Evolutionary conservation across 2,329 filamentous ascomycete genomes (phyloP).

Genomic region (Didymella segeticola): DNA sequence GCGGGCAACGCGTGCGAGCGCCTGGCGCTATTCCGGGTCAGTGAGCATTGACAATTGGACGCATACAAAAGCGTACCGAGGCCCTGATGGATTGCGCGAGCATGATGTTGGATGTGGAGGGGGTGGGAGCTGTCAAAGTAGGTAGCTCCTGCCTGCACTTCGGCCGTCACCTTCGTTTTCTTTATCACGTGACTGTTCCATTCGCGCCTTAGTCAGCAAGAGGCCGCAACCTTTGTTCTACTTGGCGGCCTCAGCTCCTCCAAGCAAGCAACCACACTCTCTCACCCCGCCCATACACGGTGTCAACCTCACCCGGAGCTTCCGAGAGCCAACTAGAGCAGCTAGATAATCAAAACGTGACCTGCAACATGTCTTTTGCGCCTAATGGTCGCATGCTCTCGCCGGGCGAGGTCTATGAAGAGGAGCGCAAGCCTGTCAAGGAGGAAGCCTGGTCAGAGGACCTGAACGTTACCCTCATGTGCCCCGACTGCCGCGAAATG

Average conservation of each 20-base stretch:
- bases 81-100: constrained; percentile 68
- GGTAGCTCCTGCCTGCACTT: constrained; percentile 24
- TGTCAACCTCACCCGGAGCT: constrained; percentile 21
- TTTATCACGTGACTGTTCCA: constrained; percentile 17
- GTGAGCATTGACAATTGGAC: constrained; percentile 18
- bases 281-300: constrained; percentile 30
- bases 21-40: constrained; percentile 61
- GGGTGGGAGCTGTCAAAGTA: constrained; percentile 39
- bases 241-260: constrained; percentile 7
- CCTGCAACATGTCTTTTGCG: constrained; percentile 39
- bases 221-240: constrained; percentile 4
- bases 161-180: constrained; percentile 17
- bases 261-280: constrained; percentile 19
- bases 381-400: constrained; percentile 49
- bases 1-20: constrained; percentile 66
- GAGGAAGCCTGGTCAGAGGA: constrained; percentile 74
- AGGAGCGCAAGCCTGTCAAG: constrained; percentile 41
- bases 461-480: constrained; percentile 83
- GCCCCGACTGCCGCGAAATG: constrained; percentile 85
- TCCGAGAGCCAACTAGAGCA: constrained; percentile 18
- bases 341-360: constrained; percentile 20
- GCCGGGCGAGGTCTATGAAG: constrained; percentile 54
- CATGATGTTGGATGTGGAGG: constrained; percentile 54
- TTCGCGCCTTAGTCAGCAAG: constrained; percentile 12
- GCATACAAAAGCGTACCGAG: constrained; percentile 57